These are phyloP conservation scores for Venturia nashicola DNA, from an alignment of 2,329 filamentous ascomycete species.

Conservation along the genomic window DNA sequence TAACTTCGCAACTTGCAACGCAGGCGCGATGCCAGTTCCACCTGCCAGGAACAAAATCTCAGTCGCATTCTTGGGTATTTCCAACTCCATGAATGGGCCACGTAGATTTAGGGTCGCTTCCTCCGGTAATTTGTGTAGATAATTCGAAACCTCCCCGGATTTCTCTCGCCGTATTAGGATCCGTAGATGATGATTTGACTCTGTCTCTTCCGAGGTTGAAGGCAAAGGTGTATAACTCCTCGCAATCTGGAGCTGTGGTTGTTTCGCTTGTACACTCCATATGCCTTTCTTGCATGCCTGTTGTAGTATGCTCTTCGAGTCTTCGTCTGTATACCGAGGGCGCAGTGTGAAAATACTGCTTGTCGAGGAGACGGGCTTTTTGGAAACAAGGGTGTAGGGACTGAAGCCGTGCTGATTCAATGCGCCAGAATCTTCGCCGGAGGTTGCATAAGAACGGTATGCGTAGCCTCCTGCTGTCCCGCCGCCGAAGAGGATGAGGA, in stretches of 20 bases:
- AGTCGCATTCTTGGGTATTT: conserved; percentile 38
- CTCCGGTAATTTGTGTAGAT: conserved; percentile 53
- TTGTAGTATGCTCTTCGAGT: conserved; percentile 26
- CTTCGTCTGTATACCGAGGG: conserved; percentile 17
- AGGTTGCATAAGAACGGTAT: neutral
- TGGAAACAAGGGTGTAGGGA: conserved; percentile 51
- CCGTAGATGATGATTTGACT: neutral
- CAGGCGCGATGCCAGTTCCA: conserved; percentile 84
- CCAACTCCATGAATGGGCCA: conserved; percentile 63
- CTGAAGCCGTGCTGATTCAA: conserved; percentile 51
- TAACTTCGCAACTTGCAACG: conserved; percentile 63
- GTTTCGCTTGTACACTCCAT: conserved; percentile 88
- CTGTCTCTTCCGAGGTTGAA: neutral
- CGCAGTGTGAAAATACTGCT: conserved; percentile 56
- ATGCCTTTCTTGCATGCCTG: conserved; percentile 33
- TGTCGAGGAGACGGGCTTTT: conserved; percentile 51
- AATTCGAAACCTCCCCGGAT: conserved; percentile 75
- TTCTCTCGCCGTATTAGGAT: conserved; percentile 70
- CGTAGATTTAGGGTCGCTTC: conserved; percentile 61
- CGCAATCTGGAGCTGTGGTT: conserved; percentile 86
- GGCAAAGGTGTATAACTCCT: conserved; percentile 85
- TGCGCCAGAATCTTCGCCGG: conserved; percentile 14
- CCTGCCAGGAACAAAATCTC: conserved; percentile 76
- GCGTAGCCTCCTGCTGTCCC: conserved; percentile 1
- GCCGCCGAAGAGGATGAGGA: conserved; percentile 1